phyloP scores from a whole-genome alignment of 345 rosid genomes.

The Kernera saxatilis region DNA sequence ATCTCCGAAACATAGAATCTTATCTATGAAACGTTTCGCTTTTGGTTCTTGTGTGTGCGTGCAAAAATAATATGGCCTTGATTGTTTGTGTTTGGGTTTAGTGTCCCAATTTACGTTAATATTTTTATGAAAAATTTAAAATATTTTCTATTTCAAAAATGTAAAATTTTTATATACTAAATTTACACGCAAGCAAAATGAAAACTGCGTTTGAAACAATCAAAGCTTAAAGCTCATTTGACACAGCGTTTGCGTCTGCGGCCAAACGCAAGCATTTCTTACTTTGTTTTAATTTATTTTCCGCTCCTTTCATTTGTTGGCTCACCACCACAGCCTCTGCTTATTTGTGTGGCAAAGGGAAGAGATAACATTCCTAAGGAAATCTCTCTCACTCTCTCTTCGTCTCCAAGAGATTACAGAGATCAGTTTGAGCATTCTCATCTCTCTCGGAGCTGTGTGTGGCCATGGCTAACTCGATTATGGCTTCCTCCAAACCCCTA shows the following conservation, averaged over 20 bases:
- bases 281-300: not conserved
- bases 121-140: not conserved
- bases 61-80: not conserved
- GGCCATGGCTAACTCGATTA: conserved; percentile 72
- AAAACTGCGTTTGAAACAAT: not conserved
- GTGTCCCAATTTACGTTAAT: too few species aligned
- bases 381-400: not conserved
- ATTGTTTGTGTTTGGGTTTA: not conserved
- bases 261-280: not conserved
- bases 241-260: not conserved
- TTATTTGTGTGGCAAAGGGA: conserved; percentile 65
- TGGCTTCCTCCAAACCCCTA: conserved; percentile 62
- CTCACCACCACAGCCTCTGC: conserved; percentile 26
- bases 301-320: not conserved
- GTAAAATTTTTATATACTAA: too few species aligned
- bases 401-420: conserved; percentile 14
- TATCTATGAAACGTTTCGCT: not conserved
- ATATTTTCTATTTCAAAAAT: too few species aligned
- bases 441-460: not conserved
- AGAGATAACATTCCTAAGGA: conserved; percentile 38
- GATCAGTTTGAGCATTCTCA: conserved; percentile 19
- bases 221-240: not conserved
- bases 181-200: not conserved
- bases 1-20: conserved; percentile 19
- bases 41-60: conserved; percentile 13